phyloP scores from a whole-genome alignment of 768 basidiomycete species.

The Lentinula sp. region DNA sequence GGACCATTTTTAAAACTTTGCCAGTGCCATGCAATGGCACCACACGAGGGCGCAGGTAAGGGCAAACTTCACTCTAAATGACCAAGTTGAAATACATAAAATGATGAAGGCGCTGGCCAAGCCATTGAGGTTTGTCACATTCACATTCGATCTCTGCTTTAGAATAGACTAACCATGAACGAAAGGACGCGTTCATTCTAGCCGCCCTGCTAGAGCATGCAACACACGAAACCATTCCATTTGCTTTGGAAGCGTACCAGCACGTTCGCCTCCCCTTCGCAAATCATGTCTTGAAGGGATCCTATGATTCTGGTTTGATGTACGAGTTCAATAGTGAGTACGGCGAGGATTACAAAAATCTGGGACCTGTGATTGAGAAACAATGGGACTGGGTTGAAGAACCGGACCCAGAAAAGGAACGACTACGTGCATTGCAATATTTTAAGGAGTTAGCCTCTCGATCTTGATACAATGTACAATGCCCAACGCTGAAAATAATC shows the following conservation, averaged over 20 bases:
- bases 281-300: slow-evolving; percentile 24
- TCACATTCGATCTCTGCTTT: not conserved
- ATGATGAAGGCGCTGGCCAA: slow-evolving; percentile 20
- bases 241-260: slow-evolving; percentile 25
- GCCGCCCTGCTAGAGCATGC: slow-evolving; percentile 15
- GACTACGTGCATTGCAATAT: slow-evolving; percentile 13
- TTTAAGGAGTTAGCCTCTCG: not conserved
- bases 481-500: not conserved
- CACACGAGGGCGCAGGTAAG: slow-evolving; percentile 15
- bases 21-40: slow-evolving; percentile 22
- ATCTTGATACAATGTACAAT: not conserved
- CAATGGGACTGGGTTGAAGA: slow-evolving; percentile 38
- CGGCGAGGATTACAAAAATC: slow-evolving; percentile 26
- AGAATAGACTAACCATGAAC: not conserved
- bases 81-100: not conserved
- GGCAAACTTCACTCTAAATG: not conserved
- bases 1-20: not conserved
- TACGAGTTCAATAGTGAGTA: slow-evolving; percentile 28
- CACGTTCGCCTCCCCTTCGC: slow-evolving; percentile 26
- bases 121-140: slow-evolving; percentile 20
- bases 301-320: slow-evolving; percentile 28
- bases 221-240: slow-evolving; percentile 9
- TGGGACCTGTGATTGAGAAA: slow-evolving; percentile 32
- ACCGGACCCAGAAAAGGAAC: slow-evolving; percentile 26
- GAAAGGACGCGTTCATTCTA: slow-evolving; percentile 23